A percentile compares a stretch with the other conserved stretches of the same genome.
phyloP scores from a whole-genome alignment of 78 protist genomes.

The Dictyostelium discoideum region dicty_2.7 NC_007090.3:821501-822000 shows the following conservation, averaged over 20 bases:
- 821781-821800: conserved; percentile 86
- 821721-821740: conserved; percentile 99
- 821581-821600: conserved; percentile 97
- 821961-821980: conserved; percentile 90
- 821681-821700: conserved; percentile 95
- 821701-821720: conserved; percentile 89
- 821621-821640: conserved; percentile 97
- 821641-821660: conserved; percentile 77
- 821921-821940: conserved; percentile 93
- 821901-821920: conserved; percentile 91
- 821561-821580: conserved; percentile 90
- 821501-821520: conserved; percentile 97
- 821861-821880: conserved; percentile 91
- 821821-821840: conserved; percentile 95
- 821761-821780: conserved; percentile 88
- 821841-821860: conserved; percentile 94
- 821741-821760: conserved; percentile 94
- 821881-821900: conserved; percentile 86
- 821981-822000: conserved; percentile 86
- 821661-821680: conserved; percentile 88
- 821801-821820: conserved; percentile 98
- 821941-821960: conserved; percentile 84
- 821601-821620: conserved; percentile 97
- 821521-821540: conserved; percentile 92
- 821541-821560: conserved; percentile 92